These are phyloP conservation scores for Echeveria elegans DNA, from an alignment of 164 flowering plant genomes.

Conservation along the genomic window DNA sequence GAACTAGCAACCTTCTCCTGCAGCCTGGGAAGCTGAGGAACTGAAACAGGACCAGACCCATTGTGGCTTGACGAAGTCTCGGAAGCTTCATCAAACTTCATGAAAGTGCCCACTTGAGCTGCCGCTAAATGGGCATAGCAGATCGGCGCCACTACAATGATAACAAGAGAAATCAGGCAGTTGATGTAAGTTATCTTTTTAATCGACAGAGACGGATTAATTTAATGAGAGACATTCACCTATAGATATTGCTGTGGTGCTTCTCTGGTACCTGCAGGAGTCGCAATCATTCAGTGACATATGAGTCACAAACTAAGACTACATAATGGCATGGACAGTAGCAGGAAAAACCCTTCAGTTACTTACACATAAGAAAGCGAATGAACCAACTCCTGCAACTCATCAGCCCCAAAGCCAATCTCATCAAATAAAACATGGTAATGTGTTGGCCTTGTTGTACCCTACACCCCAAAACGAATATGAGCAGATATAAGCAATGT, in stretches of 20 bases:
- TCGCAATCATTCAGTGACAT: background rate
- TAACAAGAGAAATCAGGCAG: background rate
- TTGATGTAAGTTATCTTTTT: background rate
- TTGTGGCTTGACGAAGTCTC: conserved; percentile 53
- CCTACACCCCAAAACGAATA: conserved; percentile 22
- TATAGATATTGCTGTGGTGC: conserved; percentile 81
- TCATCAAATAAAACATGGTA: conserved; percentile 70
- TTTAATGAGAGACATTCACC: conserved; percentile 34
- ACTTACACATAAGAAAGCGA: conserved; percentile 80
- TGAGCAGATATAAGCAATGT: background rate
- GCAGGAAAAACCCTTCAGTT: background rate
- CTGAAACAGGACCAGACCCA: conserved; percentile 38
- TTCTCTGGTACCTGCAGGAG: conserved; percentile 66
- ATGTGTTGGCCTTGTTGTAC: conserved; percentile 73
- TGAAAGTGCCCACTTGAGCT: conserved; percentile 33
- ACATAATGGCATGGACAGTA: background rate
- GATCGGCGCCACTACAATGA: conserved; percentile 42
- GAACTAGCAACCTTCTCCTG: conserved; percentile 31
- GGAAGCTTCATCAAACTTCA: conserved; percentile 50
- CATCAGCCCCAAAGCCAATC: conserved; percentile 67
- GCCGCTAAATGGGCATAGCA: conserved; percentile 64
- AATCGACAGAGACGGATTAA: background rate
- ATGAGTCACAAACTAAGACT: too few relatives aligned
- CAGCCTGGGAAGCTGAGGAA: conserved; percentile 38
- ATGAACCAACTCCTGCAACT: conserved; percentile 75